These are phyloP conservation scores for Camellia sinensis DNA, from an alignment of 148 eudicot genomes.

Conservation along the genomic window DNA sequence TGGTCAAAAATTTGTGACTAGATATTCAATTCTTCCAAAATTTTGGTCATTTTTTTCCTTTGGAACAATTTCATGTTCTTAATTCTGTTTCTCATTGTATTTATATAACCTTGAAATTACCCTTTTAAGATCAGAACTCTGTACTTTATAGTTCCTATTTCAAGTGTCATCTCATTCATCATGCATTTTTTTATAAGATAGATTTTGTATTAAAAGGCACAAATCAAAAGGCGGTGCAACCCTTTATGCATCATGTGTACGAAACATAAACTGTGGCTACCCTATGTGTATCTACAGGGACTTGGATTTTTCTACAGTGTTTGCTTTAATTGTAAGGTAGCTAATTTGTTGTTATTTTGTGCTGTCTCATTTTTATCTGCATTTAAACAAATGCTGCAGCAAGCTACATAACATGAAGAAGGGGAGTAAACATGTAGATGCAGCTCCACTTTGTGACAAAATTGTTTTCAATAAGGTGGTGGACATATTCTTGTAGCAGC, in stretches of 20 bases:
- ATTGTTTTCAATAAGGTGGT: slow-evolving; percentile 84
- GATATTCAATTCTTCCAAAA: not conserved
- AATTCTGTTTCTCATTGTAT: not conserved
- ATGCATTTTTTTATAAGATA: too few relatives aligned
- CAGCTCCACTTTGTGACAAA: slow-evolving; percentile 74
- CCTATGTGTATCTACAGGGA: not conserved
- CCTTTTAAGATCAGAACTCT: not conserved
- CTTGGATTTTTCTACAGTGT: not conserved
- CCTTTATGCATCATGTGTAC: too few relatives aligned
- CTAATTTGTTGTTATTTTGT: not conserved
- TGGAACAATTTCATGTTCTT: not conserved
- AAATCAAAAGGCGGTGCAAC: too few relatives aligned
- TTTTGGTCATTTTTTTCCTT: not conserved
- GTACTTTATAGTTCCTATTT: not conserved
- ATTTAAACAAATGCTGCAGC: slow-evolving; percentile 43
- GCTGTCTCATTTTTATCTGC: slow-evolving; percentile 6
- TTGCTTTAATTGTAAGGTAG: not conserved
- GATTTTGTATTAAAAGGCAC: too few relatives aligned
- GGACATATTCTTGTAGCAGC: slow-evolving; percentile 11
- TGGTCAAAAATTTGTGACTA: not conserved
- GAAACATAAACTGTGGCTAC: too few relatives aligned
- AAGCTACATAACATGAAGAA: slow-evolving; percentile 70
- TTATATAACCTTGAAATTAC: not conserved
- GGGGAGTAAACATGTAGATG: slow-evolving; percentile 67
- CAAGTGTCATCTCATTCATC: not conserved